Base-by-base conservation (phyloP, 2,329 filamentous ascomycete genomes). In the Neofusicoccum sp. region DNA sequence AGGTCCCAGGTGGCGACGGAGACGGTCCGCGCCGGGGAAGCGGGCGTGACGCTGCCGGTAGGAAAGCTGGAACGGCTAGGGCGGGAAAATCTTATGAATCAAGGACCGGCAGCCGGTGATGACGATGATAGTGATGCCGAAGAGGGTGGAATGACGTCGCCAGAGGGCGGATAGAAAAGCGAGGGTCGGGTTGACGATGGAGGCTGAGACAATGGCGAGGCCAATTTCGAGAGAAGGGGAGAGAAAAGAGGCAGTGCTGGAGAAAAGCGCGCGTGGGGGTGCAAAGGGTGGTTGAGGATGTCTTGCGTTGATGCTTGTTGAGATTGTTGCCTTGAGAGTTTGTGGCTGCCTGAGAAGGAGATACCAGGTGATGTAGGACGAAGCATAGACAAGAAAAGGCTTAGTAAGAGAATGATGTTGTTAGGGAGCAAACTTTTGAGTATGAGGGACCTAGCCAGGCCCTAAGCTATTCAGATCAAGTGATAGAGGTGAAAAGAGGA, bases 21-120 rank as follows among this genome's bases (percentile, higher is more conserved):
- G 29, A 33, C 39, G 54, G 54, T 22, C 39, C 54, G 54, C 39
- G n/a, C 54, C 54, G 54, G 54, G 54, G 54, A 58, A 29, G 54
- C 31, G 41, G 54, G 54, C 33, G 4, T 28, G 22, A 9, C n/a
- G 29, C 28, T 34, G 47, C 29, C n/a, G 47, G 29, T 12, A 4
- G 16, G 7, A 29, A 31, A 31, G 7, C 8, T 50, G 9, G 33
- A 37, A 50, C 48, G 48, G 7, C 48, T 37, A 37, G 22, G 33
- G 48, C 16, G 37, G n/a, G 33, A 33, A 50, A 36, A 37, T 5
- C 22, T 50, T 22, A 7, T 16, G 14, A 22, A 22, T 36, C 31
- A 50, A 6, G 48, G 33, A 50, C n/a, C 9, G 14, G 48, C 22
- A n/a, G 48, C n/a, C 31, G 28, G 31, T 44, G 11, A 16, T 5